phyloP scores from a whole-genome alignment of 2,329 filamentous ascomycete species.

The Nannizziopsis barbatae region DNA sequence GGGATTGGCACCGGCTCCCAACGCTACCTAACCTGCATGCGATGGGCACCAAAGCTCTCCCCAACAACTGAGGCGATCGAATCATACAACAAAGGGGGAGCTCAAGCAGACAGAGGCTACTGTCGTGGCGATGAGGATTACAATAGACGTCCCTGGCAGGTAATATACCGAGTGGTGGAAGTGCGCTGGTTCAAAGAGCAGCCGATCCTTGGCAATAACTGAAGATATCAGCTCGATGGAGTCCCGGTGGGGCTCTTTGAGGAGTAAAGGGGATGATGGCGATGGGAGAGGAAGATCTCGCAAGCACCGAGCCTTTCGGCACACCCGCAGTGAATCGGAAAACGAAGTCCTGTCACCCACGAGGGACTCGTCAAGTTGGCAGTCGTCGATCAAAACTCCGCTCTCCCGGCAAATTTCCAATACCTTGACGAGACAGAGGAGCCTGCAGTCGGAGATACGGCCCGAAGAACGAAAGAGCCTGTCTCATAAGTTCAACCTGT shows the following conservation, averaged over 20 bases:
- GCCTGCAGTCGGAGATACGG: conserved; percentile 13
- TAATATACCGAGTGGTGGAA: conserved; percentile 2
- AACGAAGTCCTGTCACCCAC: neutral
- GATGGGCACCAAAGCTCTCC: conserved; percentile 4
- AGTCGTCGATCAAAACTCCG: conserved; percentile 11
- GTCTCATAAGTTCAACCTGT: conserved; percentile 15
- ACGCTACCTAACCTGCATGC: conserved; percentile 1
- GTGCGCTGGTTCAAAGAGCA: neutral
- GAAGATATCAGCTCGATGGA: conserved; percentile 10
- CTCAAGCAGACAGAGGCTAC: neutral
- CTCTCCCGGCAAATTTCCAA: conserved; percentile 14
- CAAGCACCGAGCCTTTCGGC: conserved; percentile 7
- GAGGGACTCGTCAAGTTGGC: conserved; percentile 5
- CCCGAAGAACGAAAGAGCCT: conserved; percentile 15
- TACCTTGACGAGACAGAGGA: conserved; percentile 12
- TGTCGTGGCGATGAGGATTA: conserved; percentile 9
- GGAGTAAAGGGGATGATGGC: conserved; percentile 11
- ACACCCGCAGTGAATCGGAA: neutral
- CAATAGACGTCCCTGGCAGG: conserved; percentile 1
- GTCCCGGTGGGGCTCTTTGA: neutral
- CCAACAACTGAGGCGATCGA: conserved; percentile 6
- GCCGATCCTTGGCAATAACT: neutral
- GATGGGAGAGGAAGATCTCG: conserved; percentile 13
- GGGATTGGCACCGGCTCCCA: conserved; percentile 3
- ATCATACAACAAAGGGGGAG: too few species aligned